These are phyloP conservation scores for Viola odorata DNA, from an alignment of 345 rosid species.

Conservation along the genomic window DNA sequence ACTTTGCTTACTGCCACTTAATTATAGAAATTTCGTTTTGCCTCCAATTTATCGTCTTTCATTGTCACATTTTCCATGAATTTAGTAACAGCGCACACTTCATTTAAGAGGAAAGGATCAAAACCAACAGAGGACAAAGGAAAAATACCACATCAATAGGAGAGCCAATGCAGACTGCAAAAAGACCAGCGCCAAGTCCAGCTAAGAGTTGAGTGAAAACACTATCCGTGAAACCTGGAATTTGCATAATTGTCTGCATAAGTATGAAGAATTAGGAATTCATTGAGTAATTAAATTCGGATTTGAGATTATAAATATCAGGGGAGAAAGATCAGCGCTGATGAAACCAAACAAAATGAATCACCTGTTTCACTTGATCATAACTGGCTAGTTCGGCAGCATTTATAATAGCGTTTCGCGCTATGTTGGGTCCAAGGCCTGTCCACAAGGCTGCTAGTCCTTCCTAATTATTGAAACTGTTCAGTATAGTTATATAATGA, in stretches of 20 bases:
- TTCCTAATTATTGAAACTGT: constrained; percentile 39
- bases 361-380: constrained; percentile 92
- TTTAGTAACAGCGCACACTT: neutral
- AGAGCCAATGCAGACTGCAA: constrained; percentile 92
- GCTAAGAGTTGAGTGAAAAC: constrained; percentile 75
- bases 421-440: constrained; percentile 90
- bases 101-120: neutral
- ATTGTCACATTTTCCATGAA: neutral
- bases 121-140: constrained; percentile 12
- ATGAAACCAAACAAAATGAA: constrained; percentile 1
- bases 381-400: constrained; percentile 98
- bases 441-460: constrained; percentile 89
- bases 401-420: constrained; percentile 91
- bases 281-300: constrained; percentile 8
- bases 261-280: constrained; percentile 39
- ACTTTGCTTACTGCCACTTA: no score
- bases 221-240: constrained; percentile 88
- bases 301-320: constrained; percentile 3
- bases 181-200: constrained; percentile 90
- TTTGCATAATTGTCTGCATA: constrained; percentile 92
- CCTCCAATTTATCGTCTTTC: neutral
- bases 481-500: neutral
- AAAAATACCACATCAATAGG: constrained; percentile 83
- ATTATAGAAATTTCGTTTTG: neutral
- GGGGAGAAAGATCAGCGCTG: neutral